Base-by-base conservation (phyloP, 495 filamentous ascomycete species). In the Xylaria curta region DNA sequence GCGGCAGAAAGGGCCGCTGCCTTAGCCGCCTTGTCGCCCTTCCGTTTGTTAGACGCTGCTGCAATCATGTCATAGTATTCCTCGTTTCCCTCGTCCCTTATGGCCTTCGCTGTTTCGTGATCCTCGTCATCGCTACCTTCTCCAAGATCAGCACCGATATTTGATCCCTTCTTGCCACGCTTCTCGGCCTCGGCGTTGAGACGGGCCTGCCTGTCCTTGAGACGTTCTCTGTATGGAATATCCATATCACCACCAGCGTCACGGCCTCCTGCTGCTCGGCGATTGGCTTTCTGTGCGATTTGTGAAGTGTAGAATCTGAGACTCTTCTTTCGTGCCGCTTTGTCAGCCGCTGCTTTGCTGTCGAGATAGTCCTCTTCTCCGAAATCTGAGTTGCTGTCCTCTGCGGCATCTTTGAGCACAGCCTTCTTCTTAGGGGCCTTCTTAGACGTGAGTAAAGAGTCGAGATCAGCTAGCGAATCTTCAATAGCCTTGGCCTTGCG, bases 261-360 rank as follows among this genome's bases (percentile, higher is more conserved):
- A 64, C 90, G 88, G 66, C 93, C 93, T 31, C 93, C 93, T n/a
- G 85, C 89, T 5, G 85, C 90, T 44, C 96, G 93, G 76, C 92
- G 94, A 82, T 92, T 95, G 68, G 92, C 88, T 81, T 97, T 97
- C 78, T 97, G 94, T 36, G 93, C 91, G 68, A 98, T 92, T 78
- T 98, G 96, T 6, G 94, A 96, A 31, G 97, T 97, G 86, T 99
- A 98, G 83, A 99, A 99, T 66, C 93, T 91, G 49, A 99, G 89
- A 72, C 86, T 92, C 82, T 95, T 96, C 85, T 94, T 97, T 75
- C 91, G 91, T 61, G 86, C 85, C 4, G 90, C 92, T 82, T 98
- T 99, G 71, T 96, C 93, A 63, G 91, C 91, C 0, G 91, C 91
- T 69, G 82, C 76, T 67, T 80, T 82, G 21, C 80, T 81, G 70